Percentiles rank a stretch among this genome's conserved stretches.
These are phyloP conservation scores for Isabelozyma pseudorhagii DNA, from an alignment of 805 yeast species.

Conservation along the genomic window DNA sequence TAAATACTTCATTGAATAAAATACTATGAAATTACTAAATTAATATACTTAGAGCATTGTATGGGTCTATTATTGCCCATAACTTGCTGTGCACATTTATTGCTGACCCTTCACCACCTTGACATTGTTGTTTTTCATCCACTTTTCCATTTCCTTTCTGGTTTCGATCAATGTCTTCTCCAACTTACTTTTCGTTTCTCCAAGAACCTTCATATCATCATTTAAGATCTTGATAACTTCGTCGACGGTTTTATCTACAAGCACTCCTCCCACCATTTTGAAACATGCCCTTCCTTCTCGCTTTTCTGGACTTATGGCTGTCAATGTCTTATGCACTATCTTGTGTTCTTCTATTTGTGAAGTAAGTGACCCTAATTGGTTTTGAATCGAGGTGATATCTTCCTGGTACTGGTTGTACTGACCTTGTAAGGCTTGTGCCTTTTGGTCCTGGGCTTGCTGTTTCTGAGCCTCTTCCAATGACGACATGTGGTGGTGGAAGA, in stretches of 20 bases:
- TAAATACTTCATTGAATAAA: not conserved
- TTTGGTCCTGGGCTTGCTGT: conserved; percentile 19
- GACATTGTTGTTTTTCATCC: conserved; percentile 42
- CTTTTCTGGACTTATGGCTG: conserved; percentile 28
- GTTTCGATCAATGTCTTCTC: conserved; percentile 23
- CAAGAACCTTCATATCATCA: conserved; percentile 20
- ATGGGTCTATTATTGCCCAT: too few relatives aligned
- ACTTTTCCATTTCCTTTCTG: conserved; percentile 32
- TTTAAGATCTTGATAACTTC: conserved; percentile 50
- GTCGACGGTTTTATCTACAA: conserved; percentile 78
- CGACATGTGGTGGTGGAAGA: not conserved
- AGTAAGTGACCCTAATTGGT: conserved; percentile 30
- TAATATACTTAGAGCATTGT: too few relatives aligned
- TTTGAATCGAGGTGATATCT: conserved; percentile 33
- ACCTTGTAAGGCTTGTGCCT: conserved; percentile 38
- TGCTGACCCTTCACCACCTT: conserved; percentile 29
- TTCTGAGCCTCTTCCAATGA: conserved; percentile 9
- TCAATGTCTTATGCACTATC: conserved; percentile 40
- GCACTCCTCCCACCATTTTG: conserved; percentile 91
- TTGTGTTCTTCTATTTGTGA: conserved; percentile 39
- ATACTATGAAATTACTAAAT: too few relatives aligned
- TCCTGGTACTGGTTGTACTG: conserved; percentile 41
- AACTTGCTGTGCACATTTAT: too few relatives aligned
- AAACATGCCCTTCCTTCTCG: conserved; percentile 68
- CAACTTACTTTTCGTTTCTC: conserved; percentile 16